These are phyloP conservation scores for Erucastrum elatum DNA, from an alignment of 345 rosid species.

Conservation along the genomic window DNA sequence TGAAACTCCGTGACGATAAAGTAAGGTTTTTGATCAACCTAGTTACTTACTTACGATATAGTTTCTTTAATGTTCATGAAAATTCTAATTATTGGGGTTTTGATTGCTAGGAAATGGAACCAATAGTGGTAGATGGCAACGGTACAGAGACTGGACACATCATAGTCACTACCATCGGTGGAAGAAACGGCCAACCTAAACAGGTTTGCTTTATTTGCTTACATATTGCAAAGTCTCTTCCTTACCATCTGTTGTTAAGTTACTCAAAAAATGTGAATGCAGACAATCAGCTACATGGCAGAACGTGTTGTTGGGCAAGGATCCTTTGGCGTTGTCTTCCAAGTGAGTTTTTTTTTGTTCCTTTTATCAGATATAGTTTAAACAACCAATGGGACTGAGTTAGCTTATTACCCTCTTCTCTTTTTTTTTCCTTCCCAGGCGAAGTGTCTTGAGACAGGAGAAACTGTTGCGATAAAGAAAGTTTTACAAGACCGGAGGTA, in stretches of 20 bases:
- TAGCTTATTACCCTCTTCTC: background rate
- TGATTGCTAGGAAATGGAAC: constrained; percentile 83
- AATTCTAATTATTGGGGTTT: background rate
- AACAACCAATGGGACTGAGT: background rate
- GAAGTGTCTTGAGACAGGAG: constrained; percentile 93
- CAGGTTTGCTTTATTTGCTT: constrained; percentile 51
- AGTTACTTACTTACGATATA: background rate
- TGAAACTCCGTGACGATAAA: background rate
- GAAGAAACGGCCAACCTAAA: constrained; percentile 93
- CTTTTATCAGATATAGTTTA: background rate
- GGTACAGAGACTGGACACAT: constrained; percentile 95
- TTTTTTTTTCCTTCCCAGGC: constrained; percentile 48
- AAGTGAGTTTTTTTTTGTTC: constrained; percentile 49
- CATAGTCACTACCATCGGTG: constrained; percentile 95
- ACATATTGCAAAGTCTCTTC: background rate
- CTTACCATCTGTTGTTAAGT: background rate
- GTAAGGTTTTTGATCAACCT: background rate
- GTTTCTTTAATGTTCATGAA: background rate
- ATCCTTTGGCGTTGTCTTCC: constrained; percentile 97
- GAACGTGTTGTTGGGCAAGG: constrained; percentile 98
- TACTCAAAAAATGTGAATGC: constrained; percentile 27
- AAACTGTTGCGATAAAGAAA: constrained; percentile 96
- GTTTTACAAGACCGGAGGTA: constrained; percentile 96
- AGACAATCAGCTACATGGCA: constrained; percentile 99
- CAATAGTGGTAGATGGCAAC: constrained; percentile 78